These are phyloP conservation scores for Rhizophagus clarus DNA, from an alignment of 192 early-diverging fungal species.

Conservation along the genomic window DNA sequence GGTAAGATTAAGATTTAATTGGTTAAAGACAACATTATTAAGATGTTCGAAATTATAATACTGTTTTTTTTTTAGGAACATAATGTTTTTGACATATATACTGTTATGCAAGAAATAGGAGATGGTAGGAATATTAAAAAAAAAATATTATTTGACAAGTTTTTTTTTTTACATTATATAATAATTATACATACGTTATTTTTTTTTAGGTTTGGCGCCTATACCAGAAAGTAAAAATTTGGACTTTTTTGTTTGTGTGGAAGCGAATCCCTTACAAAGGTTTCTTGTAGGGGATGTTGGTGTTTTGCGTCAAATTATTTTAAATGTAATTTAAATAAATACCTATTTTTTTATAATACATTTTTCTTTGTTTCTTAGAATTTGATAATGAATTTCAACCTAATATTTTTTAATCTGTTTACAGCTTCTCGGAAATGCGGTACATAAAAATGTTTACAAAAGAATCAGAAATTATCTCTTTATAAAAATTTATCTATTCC, in stretches of 20 bases:
- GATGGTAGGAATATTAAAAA: background rate
- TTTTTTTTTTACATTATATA: background rate
- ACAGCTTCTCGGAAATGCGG: slow-evolving; percentile 16
- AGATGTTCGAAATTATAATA: background rate
- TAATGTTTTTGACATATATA: background rate
- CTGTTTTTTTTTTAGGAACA: background rate
- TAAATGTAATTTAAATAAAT: slow-evolving; percentile 7
- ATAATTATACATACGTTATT: background rate
- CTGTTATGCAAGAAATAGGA: background rate
- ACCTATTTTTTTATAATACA: background rate
- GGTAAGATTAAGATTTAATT: background rate
- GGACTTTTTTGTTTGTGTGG: background rate
- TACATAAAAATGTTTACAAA: background rate
- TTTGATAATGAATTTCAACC: background rate
- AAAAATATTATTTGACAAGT: background rate
- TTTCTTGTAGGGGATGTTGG: slow-evolving; percentile 18
- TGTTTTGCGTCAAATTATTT: slow-evolving; percentile 10
- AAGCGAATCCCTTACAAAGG: slow-evolving; percentile 2
- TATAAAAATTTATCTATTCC: background rate
- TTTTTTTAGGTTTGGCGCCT: slow-evolving; percentile 2
- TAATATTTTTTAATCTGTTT: background rate
- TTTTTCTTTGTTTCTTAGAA: background rate
- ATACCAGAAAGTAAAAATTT: slow-evolving; percentile 4
- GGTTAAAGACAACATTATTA: background rate
- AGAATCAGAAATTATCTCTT: background rate